Evolutionary conservation across 306 rosid species (phyloP), one percentile per base, ranked within the genome.

Genomic region (Cucumis hystrix): DNA sequence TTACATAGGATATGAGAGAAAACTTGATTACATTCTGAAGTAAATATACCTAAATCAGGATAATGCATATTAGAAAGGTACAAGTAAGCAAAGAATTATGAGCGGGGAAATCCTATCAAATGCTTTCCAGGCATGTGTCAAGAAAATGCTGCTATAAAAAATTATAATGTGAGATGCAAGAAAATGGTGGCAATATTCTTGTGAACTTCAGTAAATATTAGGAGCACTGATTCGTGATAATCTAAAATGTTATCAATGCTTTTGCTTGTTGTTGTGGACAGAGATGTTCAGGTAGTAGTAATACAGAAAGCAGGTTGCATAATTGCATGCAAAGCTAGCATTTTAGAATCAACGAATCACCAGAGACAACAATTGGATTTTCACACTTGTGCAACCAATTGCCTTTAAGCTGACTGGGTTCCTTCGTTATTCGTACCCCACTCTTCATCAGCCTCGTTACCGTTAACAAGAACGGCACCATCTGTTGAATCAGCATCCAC

Each of bases 401-500:
- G 82, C 82, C 73, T 62, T 84, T 70, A 82, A 23, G 82, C 66
- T 55, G 83, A 79, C 66, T 81, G 76, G 57, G 70, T 52, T 60
- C 67, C 70, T 80, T 82, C 80, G 23, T 82, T 78, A 79, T 76
- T 57, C 49, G 80, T 77, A 81, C 70, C 74, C 80, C 68, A 77
- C 78, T 80, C 87, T 86, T 81, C 80, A 63, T 80, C 87, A 49
- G 64, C 85, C 77, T 85, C 85, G 66, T 70, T 79, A 54, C 79
- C 81, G 70, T 82, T 83, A 40, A 87, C 76, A 66, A 80, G 52
- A 81, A 84, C 82, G 28, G 81, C 78, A 74, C 81, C 83, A 69
- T 86, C 80, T n/a, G 83, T 70, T 17, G 86, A 83, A 70, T 84
- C 82, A 18, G 79, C 80, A 68, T 87, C 87, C 80, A 86, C 87